Evolutionary conservation across 176 grass and related monocot species (phyloP), one percentile per base, ranked within the genome.

Genomic region (Triticum timopheevii): DNA sequence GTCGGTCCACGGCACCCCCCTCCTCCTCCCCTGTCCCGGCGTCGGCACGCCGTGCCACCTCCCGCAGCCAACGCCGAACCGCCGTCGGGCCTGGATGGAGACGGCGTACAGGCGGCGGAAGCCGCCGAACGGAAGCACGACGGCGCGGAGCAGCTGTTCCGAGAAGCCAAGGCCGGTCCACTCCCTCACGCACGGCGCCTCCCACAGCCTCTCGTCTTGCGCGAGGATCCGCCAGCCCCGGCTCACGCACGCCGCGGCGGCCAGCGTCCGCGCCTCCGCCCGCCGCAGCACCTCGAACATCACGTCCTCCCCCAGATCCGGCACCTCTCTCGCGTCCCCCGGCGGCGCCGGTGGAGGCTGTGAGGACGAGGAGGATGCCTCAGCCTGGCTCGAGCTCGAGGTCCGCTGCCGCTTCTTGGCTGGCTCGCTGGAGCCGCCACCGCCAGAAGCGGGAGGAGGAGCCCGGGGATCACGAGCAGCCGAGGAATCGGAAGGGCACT

Each of bases 1-100:
- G 83, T 93, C 91, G 24, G 95, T 95, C 95, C 95, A 98, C 82
- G 95, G 95, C 76, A 90, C 82, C 66, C 95, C 95, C 88, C 95
- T 98, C 91, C 93, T 95, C 80, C 95, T 92, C 80, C 93, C 95
- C 70, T 95, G 95, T 79, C 93, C 91, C n/a, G 80, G 85, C 50
- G 85, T 85, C 38, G 44, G 89, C 64, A 74, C 85, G 62, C 42
- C 56, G 83, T 87, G 84, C 73, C 92, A 87, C 77, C 82, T 94
- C 77, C 63, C 80, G 23, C 82, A 78, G 8, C 62, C 44, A 13
- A 13, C 81, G 7, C 72, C 81, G 52, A 86, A 76, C 34, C 85
- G 22, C 49, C 15, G 49, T 52, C 49, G 49, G 49, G 49, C 49
- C 15, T 17, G 85, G 77, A 92, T 66, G 90, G 72, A 86, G 31